Conservation (phyloP, 805 yeast species). For the Hanseniaspora clermontiae region DNA sequence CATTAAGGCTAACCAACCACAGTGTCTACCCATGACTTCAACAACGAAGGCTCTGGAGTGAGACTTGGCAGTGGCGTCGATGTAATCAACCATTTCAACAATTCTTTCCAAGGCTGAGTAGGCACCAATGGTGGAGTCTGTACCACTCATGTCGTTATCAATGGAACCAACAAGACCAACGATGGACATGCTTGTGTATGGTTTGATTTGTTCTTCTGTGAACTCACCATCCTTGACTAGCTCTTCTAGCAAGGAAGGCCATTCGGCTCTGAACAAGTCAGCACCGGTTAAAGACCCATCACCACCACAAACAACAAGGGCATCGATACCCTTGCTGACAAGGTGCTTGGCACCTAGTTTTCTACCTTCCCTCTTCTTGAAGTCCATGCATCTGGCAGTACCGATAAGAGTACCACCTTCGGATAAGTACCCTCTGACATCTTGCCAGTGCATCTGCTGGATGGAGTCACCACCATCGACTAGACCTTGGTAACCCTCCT, state of each 20-base stretch:
- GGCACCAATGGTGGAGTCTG: constrained; percentile 95
- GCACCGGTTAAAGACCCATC: constrained; percentile 98
- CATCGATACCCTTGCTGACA: constrained; percentile 82
- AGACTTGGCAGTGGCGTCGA: constrained; percentile 72
- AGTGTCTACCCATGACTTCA: constrained; percentile 82
- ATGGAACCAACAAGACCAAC: constrained; percentile 94
- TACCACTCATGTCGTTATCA: constrained; percentile 94
- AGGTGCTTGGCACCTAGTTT: constrained; percentile 70
- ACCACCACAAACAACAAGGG: constrained; percentile 93
- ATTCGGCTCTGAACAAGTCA: constrained; percentile 80
- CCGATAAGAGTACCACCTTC: constrained; percentile 94
- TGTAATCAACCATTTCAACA: constrained; percentile 77
- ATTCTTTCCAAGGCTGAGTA: constrained; percentile 86
- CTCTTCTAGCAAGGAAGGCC: constrained; percentile 81
- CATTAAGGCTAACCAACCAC: constrained; percentile 79
- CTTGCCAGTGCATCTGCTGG: constrained; percentile 78
- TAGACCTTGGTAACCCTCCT: constrained; percentile 91
- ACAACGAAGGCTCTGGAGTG: constrained; percentile 75
- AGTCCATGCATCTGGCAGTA: constrained; percentile 83
- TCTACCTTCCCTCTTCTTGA: constrained; percentile 77
- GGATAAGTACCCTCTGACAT: constrained; percentile 85
- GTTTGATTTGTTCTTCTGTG: constrained; percentile 45
- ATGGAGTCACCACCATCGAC: constrained; percentile 73
- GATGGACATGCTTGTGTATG: constrained; percentile 62
- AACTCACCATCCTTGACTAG: constrained; percentile 46